phyloP scores from a whole-genome alignment of 2,329 filamentous ascomycete genomes.

The Sarocladium kiliense region DNA sequence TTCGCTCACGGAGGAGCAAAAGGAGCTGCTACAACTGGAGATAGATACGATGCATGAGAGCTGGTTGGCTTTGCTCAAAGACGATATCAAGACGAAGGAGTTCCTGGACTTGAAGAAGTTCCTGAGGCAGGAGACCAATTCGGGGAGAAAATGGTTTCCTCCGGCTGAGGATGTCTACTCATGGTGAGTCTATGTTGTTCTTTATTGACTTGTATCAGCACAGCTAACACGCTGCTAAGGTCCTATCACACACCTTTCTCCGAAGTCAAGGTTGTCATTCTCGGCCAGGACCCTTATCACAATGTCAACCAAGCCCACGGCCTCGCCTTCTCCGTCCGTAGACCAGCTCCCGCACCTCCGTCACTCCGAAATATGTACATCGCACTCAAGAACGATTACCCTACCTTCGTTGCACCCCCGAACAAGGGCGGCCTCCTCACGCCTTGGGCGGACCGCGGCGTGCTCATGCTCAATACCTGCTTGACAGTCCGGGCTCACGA shows the following conservation, averaged over 20 bases:
- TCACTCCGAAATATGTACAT: constrained; percentile 94
- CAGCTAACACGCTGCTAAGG: constrained; percentile 46
- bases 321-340: constrained; percentile 88
- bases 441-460: constrained; percentile 89
- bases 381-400: constrained; percentile 83
- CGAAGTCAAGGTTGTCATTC: constrained; percentile 84
- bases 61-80: constrained; percentile 86
- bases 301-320: constrained; percentile 94
- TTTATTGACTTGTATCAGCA: neutral
- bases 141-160: constrained; percentile 77
- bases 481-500: constrained; percentile 88
- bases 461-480: constrained; percentile 91
- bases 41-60: constrained; percentile 88
- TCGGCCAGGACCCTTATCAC: constrained; percentile 97
- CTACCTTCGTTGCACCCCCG: constrained; percentile 67
- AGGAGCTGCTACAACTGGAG: constrained; percentile 75
- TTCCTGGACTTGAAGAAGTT: constrained; percentile 89
- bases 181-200: constrained; percentile 56
- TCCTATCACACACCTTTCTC: constrained; percentile 87
- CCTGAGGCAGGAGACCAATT: constrained; percentile 68
- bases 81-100: constrained; percentile 71
- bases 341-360: constrained; percentile 81
- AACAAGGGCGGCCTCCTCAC: constrained; percentile 78
- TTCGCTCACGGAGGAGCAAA: constrained; percentile 74
- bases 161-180: constrained; percentile 88